Conservation (phyloP, 192 early-diverging fungal species). For the Rhizoclosmatium globosum region DNA sequence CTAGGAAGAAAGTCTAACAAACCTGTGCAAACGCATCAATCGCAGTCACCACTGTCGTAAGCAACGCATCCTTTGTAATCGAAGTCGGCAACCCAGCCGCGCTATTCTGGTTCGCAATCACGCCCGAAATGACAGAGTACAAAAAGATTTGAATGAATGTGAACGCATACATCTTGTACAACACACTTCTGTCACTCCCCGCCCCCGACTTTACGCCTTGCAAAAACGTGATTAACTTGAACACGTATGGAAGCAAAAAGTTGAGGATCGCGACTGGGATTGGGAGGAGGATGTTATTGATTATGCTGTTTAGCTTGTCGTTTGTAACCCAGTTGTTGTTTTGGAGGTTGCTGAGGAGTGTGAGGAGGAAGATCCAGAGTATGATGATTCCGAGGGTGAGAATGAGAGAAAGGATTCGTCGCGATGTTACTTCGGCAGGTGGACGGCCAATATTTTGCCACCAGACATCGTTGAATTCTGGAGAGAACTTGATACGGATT, state of each 20-base stretch:
- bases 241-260: neutral
- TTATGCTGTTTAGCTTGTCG: neutral
- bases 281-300: constrained; percentile 10
- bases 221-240: constrained; percentile 22
- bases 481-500: constrained; percentile 26
- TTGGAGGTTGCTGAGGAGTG: constrained; percentile 6
- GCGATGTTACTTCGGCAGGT: constrained; percentile 6
- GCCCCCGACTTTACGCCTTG: constrained; percentile 28
- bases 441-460: constrained; percentile 24
- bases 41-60: constrained; percentile 6
- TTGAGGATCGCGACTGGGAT: constrained; percentile 25
- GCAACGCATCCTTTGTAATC: constrained; percentile 2
- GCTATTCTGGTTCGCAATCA: constrained; percentile 13
- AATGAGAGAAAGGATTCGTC: constrained; percentile 2
- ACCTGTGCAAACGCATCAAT: constrained; percentile 23
- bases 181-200: constrained; percentile 7
- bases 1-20: neutral
- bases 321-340: neutral
- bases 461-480: constrained; percentile 21
- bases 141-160: constrained; percentile 23
- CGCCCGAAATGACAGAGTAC: neutral
- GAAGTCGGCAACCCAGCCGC: neutral
- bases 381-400: constrained; percentile 16
- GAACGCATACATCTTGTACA: constrained; percentile 26
- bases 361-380: constrained; percentile 1